Evolutionary conservation across 2,329 filamentous ascomycete genomes (phyloP).

Genomic region (Hypomyces rosellus): DNA sequence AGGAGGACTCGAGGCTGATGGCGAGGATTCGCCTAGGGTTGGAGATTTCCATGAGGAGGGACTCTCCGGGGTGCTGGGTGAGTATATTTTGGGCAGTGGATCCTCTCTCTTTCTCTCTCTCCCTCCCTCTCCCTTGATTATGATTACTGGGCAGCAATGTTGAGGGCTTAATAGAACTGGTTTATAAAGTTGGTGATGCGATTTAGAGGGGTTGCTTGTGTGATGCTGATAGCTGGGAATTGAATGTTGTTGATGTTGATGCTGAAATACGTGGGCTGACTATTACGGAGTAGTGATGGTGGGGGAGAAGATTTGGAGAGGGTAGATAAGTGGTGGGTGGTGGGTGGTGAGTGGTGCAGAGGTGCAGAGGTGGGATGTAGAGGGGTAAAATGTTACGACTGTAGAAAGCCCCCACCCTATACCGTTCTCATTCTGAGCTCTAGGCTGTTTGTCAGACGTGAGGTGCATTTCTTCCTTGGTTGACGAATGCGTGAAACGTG

Average conservation of each 20-base stretch:
- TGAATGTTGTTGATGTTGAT: not conserved
- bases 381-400: no score
- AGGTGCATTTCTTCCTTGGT: no score
- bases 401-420: no score
- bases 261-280: no score
- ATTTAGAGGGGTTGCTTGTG: not conserved
- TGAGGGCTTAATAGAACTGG: not conserved
- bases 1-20: constrained; percentile 43
- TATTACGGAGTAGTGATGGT: no score
- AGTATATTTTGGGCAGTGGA: not conserved
- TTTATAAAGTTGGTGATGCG: no score
- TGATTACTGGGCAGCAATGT: not conserved
- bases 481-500: no score
- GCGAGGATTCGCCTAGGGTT: constrained; percentile 54
- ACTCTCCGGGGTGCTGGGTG: no score
- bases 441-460: no score
- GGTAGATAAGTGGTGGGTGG: not conserved
- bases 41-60: constrained; percentile 32
- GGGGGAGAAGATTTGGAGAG: no score
- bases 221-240: not conserved
- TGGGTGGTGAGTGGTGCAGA: not conserved
- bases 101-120: not conserved
- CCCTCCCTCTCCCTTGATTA: not conserved
- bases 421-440: no score
- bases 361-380: no score